phyloP scores from a whole-genome alignment of 2,329 filamentous ascomycete species.

The Trichoderma aggressivum region DNA sequence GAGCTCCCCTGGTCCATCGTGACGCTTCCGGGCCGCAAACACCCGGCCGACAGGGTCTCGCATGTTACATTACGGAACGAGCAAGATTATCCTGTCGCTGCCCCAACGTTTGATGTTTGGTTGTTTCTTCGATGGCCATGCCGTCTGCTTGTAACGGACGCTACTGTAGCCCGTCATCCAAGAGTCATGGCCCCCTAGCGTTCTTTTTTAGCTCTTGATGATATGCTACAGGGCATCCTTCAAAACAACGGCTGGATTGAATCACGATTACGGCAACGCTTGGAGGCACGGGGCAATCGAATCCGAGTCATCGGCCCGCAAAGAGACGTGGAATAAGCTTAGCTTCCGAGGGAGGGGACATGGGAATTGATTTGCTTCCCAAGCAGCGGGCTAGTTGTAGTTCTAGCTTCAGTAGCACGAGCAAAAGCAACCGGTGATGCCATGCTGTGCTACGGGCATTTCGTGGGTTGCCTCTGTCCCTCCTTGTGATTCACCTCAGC shows the following conservation, averaged over 20 bases:
- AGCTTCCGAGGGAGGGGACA: constrained; percentile 3
- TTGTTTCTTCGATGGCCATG: neutral
- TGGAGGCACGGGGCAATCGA: constrained; percentile 14
- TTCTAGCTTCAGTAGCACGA: neutral
- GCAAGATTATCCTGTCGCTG: neutral
- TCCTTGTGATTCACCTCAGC: constrained; percentile 10
- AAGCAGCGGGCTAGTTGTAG: neutral
- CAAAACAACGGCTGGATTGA: neutral
- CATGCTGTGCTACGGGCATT: neutral
- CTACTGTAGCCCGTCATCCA: neutral
- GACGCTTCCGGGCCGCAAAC: constrained; percentile 11
- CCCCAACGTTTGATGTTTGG: neutral
- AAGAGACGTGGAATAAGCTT: constrained; percentile 3
- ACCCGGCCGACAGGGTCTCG: constrained; percentile 9
- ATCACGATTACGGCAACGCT: neutral
- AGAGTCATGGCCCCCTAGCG: neutral
- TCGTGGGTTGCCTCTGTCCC: neutral
- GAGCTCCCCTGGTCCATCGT: neutral
- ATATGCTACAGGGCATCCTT: neutral
- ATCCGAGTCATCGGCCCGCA: constrained; percentile 16
- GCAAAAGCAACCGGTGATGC: neutral
- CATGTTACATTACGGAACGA: neutral
- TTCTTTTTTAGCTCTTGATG: neutral
- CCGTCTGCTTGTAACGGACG: neutral
- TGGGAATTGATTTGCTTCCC: neutral